Conservation (phyloP, 2,329 filamentous ascomycete species). For the Pseudocercospora eumusae region DNA sequence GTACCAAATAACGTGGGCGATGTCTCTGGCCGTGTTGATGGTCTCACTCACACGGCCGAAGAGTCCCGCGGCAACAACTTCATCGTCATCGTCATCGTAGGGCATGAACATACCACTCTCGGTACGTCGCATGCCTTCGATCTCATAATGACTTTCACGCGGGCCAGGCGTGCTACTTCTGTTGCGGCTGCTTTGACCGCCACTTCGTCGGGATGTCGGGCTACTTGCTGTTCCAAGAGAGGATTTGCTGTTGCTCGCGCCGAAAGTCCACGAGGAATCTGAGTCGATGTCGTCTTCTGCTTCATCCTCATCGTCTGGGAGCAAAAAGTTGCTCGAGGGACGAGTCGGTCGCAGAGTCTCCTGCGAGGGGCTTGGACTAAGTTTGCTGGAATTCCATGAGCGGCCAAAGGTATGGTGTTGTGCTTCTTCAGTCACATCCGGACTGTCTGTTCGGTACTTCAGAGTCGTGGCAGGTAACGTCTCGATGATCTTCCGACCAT, state of each 20-base stretch:
- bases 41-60: slow-evolving; percentile 81
- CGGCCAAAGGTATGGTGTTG: slow-evolving; percentile 49
- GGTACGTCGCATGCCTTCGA: slow-evolving; percentile 71
- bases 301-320: slow-evolving; percentile 24
- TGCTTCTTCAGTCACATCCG: slow-evolving; percentile 51
- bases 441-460: slow-evolving; percentile 78
- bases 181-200: slow-evolving; percentile 37
- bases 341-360: slow-evolving; percentile 76
- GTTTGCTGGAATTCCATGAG: slow-evolving; percentile 35
- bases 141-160: slow-evolving; percentile 45
- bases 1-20: slow-evolving; percentile 64
- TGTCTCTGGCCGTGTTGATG: slow-evolving; percentile 64
- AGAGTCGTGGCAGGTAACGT: slow-evolving; percentile 84
- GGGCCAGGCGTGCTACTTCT: slow-evolving; percentile 26
- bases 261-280: slow-evolving; percentile 39
- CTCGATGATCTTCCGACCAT: slow-evolving; percentile 75
- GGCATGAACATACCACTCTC: slow-evolving; percentile 91
- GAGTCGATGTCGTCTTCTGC: slow-evolving; percentile 31
- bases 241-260: slow-evolving; percentile 38
- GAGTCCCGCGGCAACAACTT: slow-evolving; percentile 58
- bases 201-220: slow-evolving; percentile 36
- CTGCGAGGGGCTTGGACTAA: slow-evolving; percentile 76
- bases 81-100: slow-evolving; percentile 68
- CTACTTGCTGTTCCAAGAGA: slow-evolving; percentile 33
- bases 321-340: slow-evolving; percentile 64